Base-by-base conservation (phyloP, 371 early-diverging fungal genomes). In the Cokeromyces recurvatus region DNA sequence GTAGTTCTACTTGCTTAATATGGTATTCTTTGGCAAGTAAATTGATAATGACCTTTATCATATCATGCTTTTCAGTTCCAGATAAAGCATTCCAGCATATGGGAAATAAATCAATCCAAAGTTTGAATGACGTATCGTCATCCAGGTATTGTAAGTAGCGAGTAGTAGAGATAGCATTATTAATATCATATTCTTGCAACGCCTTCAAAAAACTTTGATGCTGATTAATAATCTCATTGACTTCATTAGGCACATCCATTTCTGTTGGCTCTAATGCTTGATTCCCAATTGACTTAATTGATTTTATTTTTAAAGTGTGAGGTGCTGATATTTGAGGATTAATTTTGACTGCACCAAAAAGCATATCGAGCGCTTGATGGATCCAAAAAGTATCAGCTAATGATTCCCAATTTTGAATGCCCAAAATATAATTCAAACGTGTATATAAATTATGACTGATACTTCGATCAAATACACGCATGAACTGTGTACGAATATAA, bases 331-430 rank as follows among this genome's bases (percentile, higher is more conserved):
- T 42, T 24, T 68, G 50, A 11, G 59, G 48, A 2, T 77, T 54
- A 21, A 64, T 59, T 29, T 66, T 72, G 17, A 85, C 67, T 7
- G 85, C 78, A 1, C 91, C 91, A 27, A 96, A 57, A 12, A 97
- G 50, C 17, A 99, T 55, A 59, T 92, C 92, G 24, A 93, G 50
- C 0, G 92, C 92, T 48, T 97, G 95, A 39, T 86, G 87, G 3
- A 98, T 71, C 96, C 97, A 98, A 54, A 91, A 97, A 19, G 85
- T 79, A 16, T 71, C 64, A 0, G 86, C 78, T 9, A 98, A 71
- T 43, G 74, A 82, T 40, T 96, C 96, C 99, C 99, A 98, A 52
- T 92, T 95, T 57, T 99, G 98, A 2, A 92, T 81, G 21, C 89
- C 90, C 21, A 99, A 53, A 17, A 97, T 73, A 54, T 98, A 99